phyloP scores from a whole-genome alignment of 495 filamentous ascomycete species.

The Hypomontagnella submonticulosa region DNA sequence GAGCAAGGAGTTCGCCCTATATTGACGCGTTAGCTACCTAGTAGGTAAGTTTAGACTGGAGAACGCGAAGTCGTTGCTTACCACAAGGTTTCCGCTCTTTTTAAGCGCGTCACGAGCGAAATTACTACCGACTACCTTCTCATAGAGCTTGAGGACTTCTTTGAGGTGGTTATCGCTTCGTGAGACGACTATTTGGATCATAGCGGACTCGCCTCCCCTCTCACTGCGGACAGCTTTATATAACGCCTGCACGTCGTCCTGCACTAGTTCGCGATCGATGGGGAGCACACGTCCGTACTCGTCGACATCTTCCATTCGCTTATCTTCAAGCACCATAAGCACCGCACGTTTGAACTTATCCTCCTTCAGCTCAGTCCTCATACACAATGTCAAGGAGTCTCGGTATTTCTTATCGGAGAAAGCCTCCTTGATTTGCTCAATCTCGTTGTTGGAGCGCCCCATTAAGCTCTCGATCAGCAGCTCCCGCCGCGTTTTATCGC shows the following conservation, averaged over 20 bases:
- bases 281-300: slow-evolving; percentile 53
- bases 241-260: slow-evolving; percentile 78
- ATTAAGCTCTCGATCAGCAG: slow-evolving; percentile 92
- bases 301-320: slow-evolving; percentile 80
- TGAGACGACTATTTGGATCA: slow-evolving; percentile 86
- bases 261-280: slow-evolving; percentile 63
- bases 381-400: slow-evolving; percentile 84
- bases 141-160: slow-evolving; percentile 80
- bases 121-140: slow-evolving; percentile 74
- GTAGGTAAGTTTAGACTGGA: slow-evolving; percentile 7
- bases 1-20: slow-evolving; percentile 92
- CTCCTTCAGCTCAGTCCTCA: slow-evolving; percentile 89
- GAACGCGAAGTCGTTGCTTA: slow-evolving; percentile 60
- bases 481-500: slow-evolving; percentile 82
- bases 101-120: slow-evolving; percentile 87
- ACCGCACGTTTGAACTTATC: slow-evolving; percentile 95
- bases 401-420: slow-evolving; percentile 93
- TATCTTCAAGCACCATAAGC: slow-evolving; percentile 83
- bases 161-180: slow-evolving; percentile 83
- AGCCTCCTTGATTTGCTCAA: slow-evolving; percentile 88
- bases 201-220: slow-evolving; percentile 88
- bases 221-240: slow-evolving; percentile 74
- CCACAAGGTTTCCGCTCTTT: slow-evolving; percentile 90
- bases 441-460: slow-evolving; percentile 86
- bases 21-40: slow-evolving; percentile 25